These are phyloP conservation scores for Murraya koenigii DNA, from an alignment of 345 rosid genomes.

Conservation along the genomic window DNA sequence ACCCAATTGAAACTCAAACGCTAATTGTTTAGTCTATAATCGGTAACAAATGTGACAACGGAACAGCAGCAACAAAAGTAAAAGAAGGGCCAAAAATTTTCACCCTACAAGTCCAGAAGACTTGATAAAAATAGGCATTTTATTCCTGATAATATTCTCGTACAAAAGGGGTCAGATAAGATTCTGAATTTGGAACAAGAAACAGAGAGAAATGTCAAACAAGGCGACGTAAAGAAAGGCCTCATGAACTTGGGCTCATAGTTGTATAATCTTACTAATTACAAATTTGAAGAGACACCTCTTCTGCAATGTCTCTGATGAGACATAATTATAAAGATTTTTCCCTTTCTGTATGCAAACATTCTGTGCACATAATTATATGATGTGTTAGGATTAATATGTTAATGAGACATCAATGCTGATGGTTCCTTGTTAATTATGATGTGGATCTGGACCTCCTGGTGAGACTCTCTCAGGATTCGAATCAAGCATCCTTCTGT, in stretches of 20 bases:
- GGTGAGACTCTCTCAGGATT: constrained; percentile 29
- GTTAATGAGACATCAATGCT: constrained; percentile 2
- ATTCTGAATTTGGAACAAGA: not conserved
- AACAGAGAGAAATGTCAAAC: not conserved
- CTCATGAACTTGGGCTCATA: not conserved
- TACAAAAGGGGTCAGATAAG: not conserved
- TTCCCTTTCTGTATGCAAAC: not conserved
- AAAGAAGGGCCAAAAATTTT: not conserved
- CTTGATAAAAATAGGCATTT: not conserved
- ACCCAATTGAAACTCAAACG: not conserved
- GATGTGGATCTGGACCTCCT: constrained; percentile 48
- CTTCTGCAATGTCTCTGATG: not conserved
- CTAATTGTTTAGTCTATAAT: not conserved
- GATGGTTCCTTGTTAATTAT: constrained; percentile 29
- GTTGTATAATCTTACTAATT: not conserved
- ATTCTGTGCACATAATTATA: not conserved
- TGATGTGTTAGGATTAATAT: not conserved
- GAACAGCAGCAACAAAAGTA: not conserved
- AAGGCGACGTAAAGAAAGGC: not conserved
- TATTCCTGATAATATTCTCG: not conserved
- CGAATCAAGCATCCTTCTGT: constrained; percentile 20
- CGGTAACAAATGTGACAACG: not conserved
- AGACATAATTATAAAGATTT: not conserved
- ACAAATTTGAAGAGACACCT: not conserved
- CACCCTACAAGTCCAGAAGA: not conserved